Evolutionary conservation across 441 rosid genomes (phyloP).

Genomic region (Kokia cookei): DNA sequence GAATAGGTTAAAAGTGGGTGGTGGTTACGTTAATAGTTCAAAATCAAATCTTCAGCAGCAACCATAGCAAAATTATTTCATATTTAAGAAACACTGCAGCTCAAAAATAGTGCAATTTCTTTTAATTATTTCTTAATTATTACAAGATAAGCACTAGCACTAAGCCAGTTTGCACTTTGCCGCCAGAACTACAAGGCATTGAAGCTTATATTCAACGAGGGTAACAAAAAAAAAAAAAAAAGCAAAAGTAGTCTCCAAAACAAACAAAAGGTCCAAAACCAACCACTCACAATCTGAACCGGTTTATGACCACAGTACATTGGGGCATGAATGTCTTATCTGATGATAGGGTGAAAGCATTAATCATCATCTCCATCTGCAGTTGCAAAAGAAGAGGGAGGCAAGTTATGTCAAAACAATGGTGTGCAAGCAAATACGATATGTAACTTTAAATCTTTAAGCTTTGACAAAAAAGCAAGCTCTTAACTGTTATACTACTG

Average conservation of each 20-base stretch:
- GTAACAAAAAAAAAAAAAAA: background rate
- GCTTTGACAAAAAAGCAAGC: background rate
- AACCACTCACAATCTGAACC: background rate
- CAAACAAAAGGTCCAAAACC: background rate
- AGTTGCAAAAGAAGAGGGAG: background rate
- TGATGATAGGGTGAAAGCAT: background rate
- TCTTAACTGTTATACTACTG: background rate
- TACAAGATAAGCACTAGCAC: background rate
- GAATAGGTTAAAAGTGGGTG: background rate
- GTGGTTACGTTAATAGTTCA: background rate
- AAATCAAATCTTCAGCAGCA: background rate
- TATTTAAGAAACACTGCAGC: background rate
- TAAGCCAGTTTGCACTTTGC: background rate
- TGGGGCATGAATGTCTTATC: background rate
- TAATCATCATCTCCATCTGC: slow-evolving; percentile 4
- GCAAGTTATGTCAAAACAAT: background rate
- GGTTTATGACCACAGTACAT: background rate
- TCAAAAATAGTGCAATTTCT: background rate
- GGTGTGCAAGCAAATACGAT: background rate
- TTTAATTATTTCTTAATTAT: background rate
- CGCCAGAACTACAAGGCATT: background rate
- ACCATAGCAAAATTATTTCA: background rate
- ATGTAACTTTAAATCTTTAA: background rate
- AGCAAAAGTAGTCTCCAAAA: background rate
- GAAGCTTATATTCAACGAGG: background rate